A percentile compares a stretch with the other conserved stretches of the same genome.
Evolutionary conservation across 1,284 basidiomycete species (phyloP).

Genomic region (Phlebopus sp.): DNA sequence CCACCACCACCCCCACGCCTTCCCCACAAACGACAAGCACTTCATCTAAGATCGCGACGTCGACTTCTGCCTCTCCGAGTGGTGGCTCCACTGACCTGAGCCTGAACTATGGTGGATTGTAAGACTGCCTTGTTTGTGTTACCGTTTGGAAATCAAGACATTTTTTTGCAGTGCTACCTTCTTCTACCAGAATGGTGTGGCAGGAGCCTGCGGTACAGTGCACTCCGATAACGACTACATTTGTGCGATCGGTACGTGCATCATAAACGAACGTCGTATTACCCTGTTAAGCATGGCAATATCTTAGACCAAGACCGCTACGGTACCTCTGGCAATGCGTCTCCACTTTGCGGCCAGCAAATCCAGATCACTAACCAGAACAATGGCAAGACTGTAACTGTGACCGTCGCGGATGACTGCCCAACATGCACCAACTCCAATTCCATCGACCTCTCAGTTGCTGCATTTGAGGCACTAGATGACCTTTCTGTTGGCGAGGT

Average conservation of each 20-base stretch:
- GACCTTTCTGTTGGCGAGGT: constrained; percentile 55
- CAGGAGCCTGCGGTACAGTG: constrained; percentile 72
- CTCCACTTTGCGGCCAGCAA: constrained; percentile 61
- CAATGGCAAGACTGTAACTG: constrained; percentile 58
- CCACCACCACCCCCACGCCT: constrained; percentile 12
- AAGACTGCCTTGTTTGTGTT: constrained; percentile 28
- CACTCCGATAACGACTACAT: constrained; percentile 68
- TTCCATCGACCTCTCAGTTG: constrained; percentile 81
- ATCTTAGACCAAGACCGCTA: constrained; percentile 47
- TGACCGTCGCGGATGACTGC: constrained; percentile 76
- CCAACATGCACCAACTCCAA: constrained; percentile 69
- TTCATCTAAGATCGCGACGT: neutral
- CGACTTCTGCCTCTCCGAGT: constrained; percentile 14
- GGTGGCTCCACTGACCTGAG: constrained; percentile 16
- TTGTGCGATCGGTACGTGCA: constrained; percentile 60
- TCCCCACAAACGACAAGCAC: constrained; percentile 11
- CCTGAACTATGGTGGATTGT: constrained; percentile 46
- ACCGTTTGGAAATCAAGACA: constrained; percentile 6
- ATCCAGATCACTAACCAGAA: constrained; percentile 63
- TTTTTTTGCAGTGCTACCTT: constrained; percentile 57
- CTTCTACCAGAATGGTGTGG: constrained; percentile 65
- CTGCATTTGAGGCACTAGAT: constrained; percentile 68
- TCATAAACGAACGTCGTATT: neutral
- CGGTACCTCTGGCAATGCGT: constrained; percentile 45
- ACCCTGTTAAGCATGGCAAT: constrained; percentile 9